Evolutionary conservation across 1,284 basidiomycete genomes (phyloP), one percentile per base, ranked within the genome.

Genomic region (Fomitopsis pinicola): DNA sequence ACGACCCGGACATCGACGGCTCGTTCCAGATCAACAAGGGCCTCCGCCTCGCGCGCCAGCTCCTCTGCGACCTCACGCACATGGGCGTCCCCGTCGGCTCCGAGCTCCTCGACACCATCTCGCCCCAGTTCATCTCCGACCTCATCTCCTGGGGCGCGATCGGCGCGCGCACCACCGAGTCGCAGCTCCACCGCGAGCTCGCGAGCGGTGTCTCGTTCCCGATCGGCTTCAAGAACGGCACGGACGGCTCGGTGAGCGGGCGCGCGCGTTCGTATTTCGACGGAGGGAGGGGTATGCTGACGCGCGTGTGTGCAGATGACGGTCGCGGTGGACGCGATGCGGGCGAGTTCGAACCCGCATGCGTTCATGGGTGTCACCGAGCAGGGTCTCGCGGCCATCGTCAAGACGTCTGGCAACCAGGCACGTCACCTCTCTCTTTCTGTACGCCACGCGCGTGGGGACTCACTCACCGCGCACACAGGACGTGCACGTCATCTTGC

Each of bases 221-320:
- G 14, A 91, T 94, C 64, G 93, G 97, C n/a, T 99, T 99, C 89
- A 99, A 99, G 78, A 99, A 99, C 75, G 96, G 96, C 59, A 98
- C 97, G 5, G 96, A 98, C 74, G 97, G 97, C 57, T 91, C 90
- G 52, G 88, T 94, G 66, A 71, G 80, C 64, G 75, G 30, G 19
- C 36, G 35, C 64, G 1, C 1, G 80, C 46, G 17, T 55, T 19
- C 28, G 5, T 2, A 22, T 44, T 33, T 38, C 45, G 50, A 40
- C 28, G 26, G 42, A 8, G 22, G n/a, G 7, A 5, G 9, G 6
- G 3, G 45, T 35, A 30, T 22, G 56, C 50, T 19, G 42, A 17
- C 48, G 42, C 10, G 26, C 19, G 17, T 4, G 19, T 14, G n/a
- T 30, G 12, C 45, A 73, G 72, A 82, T 90, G 38, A 75, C 80